Evolutionary conservation across 345 rosid genomes (phyloP).

Genomic region (Lenwebbia sp.): DNA sequence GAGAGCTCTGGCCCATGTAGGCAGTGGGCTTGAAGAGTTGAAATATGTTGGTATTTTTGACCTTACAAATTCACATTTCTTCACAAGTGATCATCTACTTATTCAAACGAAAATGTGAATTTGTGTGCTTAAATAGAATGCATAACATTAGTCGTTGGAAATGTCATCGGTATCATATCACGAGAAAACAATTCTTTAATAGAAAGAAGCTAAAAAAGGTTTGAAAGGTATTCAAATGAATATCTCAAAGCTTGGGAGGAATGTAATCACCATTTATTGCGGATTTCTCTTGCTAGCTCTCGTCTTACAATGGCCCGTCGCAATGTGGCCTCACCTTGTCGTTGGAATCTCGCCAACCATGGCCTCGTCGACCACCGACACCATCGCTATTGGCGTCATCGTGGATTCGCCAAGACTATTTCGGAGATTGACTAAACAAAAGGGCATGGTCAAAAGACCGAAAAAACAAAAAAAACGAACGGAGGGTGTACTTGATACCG

Average conservation of each 20-base stretch:
- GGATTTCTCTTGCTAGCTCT: neutral
- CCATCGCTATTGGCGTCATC: fast-evolving
- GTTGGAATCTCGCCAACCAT: fast-evolving
- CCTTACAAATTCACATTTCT: neutral
- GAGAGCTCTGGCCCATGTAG: neutral
- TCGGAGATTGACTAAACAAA: neutral
- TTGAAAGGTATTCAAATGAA: neutral
- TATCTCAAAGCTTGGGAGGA: neutral
- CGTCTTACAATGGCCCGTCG: fast-evolving
- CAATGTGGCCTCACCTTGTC: neutral
- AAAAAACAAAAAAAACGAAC: neutral
- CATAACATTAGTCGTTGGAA: neutral
- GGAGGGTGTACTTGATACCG: neutral
- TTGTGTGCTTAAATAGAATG: neutral
- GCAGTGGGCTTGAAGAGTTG: neutral
- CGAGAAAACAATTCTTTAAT: neutral
- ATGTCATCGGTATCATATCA: neutral
- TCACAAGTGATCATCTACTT: neutral
- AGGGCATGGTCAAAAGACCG: neutral
- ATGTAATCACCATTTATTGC: fast-evolving
- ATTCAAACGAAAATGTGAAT: neutral
- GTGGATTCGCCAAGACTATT: fast-evolving
- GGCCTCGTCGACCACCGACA: neutral
- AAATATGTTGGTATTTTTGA: neutral
- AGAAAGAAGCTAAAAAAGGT: neutral